These are phyloP conservation scores for Sicyos baderoa DNA, from an alignment of 306 rosid species.

Conservation along the genomic window DNA sequence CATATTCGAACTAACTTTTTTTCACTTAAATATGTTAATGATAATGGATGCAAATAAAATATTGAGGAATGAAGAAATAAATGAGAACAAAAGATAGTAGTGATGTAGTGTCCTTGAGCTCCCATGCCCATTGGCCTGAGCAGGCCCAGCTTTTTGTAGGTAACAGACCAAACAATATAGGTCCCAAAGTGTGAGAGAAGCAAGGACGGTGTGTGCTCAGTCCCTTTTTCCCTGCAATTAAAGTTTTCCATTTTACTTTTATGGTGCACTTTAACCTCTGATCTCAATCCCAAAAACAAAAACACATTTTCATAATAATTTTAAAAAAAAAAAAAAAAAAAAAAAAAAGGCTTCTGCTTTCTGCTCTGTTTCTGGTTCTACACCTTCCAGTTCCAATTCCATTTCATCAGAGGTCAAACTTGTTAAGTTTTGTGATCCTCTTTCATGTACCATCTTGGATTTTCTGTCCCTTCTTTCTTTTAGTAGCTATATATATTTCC, in stretches of 20 bases:
- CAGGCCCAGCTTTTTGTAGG: not conserved
- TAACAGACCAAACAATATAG: not conserved
- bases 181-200: slow-evolving; percentile 1
- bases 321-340: too few relatives aligned
- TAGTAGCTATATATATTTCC: not conserved
- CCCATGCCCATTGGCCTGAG: too few relatives aligned
- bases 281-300: not conserved
- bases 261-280: slow-evolving; percentile 2
- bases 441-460: slow-evolving; percentile 6
- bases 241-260: not conserved
- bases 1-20: too few relatives aligned
- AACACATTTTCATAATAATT: not conserved
- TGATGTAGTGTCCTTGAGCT: too few relatives aligned
- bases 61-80: too few relatives aligned
- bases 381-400: not conserved
- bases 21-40: too few relatives aligned
- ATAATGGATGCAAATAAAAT: too few relatives aligned
- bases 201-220: not conserved
- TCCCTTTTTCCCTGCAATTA: not conserved
- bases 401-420: not conserved
- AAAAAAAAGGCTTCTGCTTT: not conserved
- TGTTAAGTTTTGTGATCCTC: slow-evolving; percentile 5
- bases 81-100: too few relatives aligned
- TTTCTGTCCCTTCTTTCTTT: not conserved
- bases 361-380: not conserved